Conservation (phyloP, 164 flowering plant genomes). For the Akebia trifoliata region DNA sequence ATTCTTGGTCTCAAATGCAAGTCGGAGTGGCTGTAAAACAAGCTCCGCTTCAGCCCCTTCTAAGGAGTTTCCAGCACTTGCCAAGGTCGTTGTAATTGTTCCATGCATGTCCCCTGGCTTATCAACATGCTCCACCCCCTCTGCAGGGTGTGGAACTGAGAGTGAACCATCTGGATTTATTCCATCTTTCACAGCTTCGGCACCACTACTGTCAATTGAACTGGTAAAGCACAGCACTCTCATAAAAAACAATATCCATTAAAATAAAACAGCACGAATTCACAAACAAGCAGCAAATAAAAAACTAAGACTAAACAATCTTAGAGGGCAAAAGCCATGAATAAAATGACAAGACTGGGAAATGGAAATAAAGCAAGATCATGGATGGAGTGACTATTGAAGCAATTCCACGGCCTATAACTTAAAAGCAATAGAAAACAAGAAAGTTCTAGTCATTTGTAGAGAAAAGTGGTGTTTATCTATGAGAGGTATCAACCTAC, state of each 20-base stretch:
- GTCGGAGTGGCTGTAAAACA: conserved; percentile 79
- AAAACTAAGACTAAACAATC: neutral
- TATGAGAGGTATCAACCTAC: neutral
- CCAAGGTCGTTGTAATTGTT: conserved; percentile 47
- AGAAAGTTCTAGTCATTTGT: too few relatives aligned
- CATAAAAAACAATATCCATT: conserved; percentile 1
- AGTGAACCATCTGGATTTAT: conserved; percentile 28
- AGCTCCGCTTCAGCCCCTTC: conserved; percentile 77
- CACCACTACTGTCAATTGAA: conserved; percentile 31
- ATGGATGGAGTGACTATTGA: neutral
- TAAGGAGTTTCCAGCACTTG: conserved; percentile 73
- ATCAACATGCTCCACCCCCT: conserved; percentile 22
- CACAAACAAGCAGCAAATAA: too few relatives aligned
- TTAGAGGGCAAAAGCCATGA: too few relatives aligned
- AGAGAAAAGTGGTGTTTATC: too few relatives aligned
- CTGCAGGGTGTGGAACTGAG: conserved; percentile 20
- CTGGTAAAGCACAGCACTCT: conserved; percentile 15
- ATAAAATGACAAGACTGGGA: neutral
- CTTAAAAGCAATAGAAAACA: too few relatives aligned
- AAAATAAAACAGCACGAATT: neutral
- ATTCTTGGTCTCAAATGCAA: conserved; percentile 91
- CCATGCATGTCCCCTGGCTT: conserved; percentile 27
- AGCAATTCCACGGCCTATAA: neutral
- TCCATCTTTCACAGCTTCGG: conserved; percentile 32
- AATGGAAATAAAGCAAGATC: neutral